These are phyloP conservation scores for Cymodocea nodosa DNA, from an alignment of 116 monocot species.

Conservation along the genomic window DNA sequence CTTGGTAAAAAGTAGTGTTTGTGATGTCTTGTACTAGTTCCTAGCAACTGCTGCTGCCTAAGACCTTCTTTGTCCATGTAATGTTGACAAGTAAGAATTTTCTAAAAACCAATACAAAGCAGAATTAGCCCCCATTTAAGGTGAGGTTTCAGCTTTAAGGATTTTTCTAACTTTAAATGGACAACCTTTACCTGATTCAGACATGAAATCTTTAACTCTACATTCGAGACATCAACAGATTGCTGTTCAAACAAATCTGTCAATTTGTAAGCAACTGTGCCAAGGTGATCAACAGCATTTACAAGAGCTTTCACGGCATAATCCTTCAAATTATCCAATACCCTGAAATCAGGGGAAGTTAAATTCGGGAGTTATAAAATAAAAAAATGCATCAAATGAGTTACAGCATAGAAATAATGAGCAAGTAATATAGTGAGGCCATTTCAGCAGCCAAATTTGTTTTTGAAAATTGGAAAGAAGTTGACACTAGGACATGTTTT, in stretches of 20 bases:
- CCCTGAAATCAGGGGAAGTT: slow-evolving; percentile 33
- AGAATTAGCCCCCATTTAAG: neutral
- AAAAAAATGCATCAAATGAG: too few relatives aligned
- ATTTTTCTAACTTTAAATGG: neutral
- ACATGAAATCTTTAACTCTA: slow-evolving; percentile 65
- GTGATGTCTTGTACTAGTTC: slow-evolving; percentile 47
- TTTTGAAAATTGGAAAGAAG: too few relatives aligned
- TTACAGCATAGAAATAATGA: too few relatives aligned
- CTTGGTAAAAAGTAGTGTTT: slow-evolving; percentile 92
- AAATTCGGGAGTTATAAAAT: too few relatives aligned
- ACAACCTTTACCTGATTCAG: slow-evolving; percentile 60
- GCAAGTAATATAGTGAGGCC: too few relatives aligned
- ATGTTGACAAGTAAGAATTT: slow-evolving; percentile 45
- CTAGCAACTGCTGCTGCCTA: slow-evolving; percentile 43
- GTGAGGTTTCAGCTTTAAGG: too few relatives aligned
- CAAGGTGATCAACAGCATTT: slow-evolving; percentile 95
- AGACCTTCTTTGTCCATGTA: slow-evolving; percentile 65
- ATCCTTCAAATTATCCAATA: slow-evolving; percentile 86
- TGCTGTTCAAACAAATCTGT: slow-evolving; percentile 87
- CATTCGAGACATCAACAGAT: slow-evolving; percentile 37
- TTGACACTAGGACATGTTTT: too few relatives aligned
- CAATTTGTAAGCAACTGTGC: slow-evolving; percentile 95
- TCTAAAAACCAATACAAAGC: neutral
- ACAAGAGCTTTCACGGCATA: slow-evolving; percentile 91
- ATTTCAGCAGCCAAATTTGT: too few relatives aligned